Evolutionary conservation across 371 early-diverging fungal genomes (phyloP), one percentile per base, ranked within the genome.

Genomic region (Apophysomyces sp.): DNA sequence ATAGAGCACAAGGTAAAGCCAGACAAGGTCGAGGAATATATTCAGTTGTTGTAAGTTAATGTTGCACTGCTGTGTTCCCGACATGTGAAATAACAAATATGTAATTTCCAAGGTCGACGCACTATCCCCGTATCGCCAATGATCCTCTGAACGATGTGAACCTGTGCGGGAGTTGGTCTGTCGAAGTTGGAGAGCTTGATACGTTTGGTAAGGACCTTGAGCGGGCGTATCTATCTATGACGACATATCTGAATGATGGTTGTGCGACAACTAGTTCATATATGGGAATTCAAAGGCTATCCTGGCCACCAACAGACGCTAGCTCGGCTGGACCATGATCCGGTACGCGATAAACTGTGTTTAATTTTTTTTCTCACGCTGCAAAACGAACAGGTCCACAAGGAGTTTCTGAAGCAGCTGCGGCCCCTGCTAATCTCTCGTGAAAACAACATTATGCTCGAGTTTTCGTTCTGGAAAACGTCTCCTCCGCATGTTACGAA

Each of bases 281-380:
- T 94, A 62, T 93, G 93, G 94, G 91, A 94, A 69, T 93, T 90
- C 76, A 77, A 90, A 58, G 89, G 91, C 18, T 94, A 93, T 67
- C 76, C 73, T 5, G 91, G 89, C 18, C 88, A 90, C 65, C 62
- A 76, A 34, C 75, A 79, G 21, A 81, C 83, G n/a, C 73, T 72
- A 62, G 70, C 73, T 27, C 64, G 78, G 34, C 62, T 86, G 36
- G 66, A 75, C 57, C 54, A 74, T 39, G 84, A 90, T 69, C 64
- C 75, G 54, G 81, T 78, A 72, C 12, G 31, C 9, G 37, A 18
- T 52, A 28, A 53, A 30, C 31, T 41, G 49, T 9, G 51, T 40
- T 44, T 51, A 13, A 49, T 44, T 49, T 32, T 32, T 32, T 24
- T 58, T 31, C 18, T 31, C 26, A 24, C 39, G 61, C 54, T 36